Percentiles rank a stretch among this genome's conserved stretches.
Conservation (phyloP, 192 early-diverging fungal species). For the Obelidium mucronatum region DNA sequence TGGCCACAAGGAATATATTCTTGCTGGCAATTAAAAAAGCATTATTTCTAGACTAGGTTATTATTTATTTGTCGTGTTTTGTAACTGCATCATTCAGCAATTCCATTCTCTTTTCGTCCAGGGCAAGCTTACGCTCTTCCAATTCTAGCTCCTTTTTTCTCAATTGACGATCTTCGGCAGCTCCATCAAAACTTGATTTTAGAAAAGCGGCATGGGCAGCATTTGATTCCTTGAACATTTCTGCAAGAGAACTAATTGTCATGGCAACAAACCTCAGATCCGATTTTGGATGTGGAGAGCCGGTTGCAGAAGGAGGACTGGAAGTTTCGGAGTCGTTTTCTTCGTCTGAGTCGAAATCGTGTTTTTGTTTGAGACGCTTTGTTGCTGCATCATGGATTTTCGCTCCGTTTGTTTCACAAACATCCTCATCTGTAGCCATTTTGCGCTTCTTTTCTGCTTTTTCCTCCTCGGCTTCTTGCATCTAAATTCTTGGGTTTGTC, state of each 20-base stretch:
- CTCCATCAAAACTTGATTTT: not conserved
- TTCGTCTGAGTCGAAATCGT: not conserved
- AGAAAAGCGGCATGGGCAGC: too few relatives aligned
- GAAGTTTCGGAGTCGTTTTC: not conserved
- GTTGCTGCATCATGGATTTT: not conserved
- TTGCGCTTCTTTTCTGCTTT: not conserved
- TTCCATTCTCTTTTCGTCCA: not conserved
- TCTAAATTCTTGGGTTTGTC: not conserved
- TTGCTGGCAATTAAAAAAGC: too few relatives aligned
- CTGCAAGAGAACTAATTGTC: not conserved
- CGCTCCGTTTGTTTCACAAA: not conserved
- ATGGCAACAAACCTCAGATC: not conserved
- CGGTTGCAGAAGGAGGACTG: not conserved
- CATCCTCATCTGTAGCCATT: not conserved
- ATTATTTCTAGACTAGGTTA: too few relatives aligned
- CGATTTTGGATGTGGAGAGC: not conserved
- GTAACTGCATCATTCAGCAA: too few relatives aligned
- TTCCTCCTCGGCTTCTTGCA: not conserved
- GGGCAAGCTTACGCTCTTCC: not conserved
- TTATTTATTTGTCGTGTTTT: too few relatives aligned
- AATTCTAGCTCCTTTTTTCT: not conserved
- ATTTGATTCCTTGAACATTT: not conserved
- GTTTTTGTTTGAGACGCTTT: not conserved
- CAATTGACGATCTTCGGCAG: not conserved
- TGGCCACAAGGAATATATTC: too few relatives aligned